These are phyloP conservation scores for Fraxinus ornus DNA, from an alignment of 305 asterid species.

Conservation along the genomic window DNA sequence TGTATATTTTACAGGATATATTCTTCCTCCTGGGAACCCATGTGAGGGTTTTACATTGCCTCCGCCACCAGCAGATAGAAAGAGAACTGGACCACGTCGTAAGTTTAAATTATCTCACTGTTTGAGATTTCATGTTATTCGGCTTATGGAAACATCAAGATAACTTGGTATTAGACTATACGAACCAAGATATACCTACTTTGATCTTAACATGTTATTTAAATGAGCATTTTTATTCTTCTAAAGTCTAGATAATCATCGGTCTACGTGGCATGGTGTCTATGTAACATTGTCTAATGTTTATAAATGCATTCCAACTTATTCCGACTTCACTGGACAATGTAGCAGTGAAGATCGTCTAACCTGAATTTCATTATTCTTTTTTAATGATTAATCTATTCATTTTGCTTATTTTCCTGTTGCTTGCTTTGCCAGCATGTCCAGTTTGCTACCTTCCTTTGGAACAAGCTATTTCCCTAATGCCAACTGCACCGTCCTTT, in stretches of 20 bases:
- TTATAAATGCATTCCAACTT: background rate
- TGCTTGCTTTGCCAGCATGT: conserved; percentile 58
- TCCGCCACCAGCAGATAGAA: conserved; percentile 83
- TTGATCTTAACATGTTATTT: background rate
- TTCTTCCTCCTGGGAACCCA: conserved; percentile 82
- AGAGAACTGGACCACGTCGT: conserved; percentile 87
- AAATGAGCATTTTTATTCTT: background rate
- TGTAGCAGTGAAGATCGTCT: background rate
- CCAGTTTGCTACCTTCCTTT: conserved; percentile 86
- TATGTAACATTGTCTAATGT: background rate
- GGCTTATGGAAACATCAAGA: background rate
- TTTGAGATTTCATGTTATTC: background rate
- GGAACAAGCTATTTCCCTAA: conserved; percentile 60
- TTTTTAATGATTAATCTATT: background rate
- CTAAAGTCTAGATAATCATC: background rate
- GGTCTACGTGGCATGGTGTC: background rate
- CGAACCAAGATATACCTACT: background rate
- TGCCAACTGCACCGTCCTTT: conserved; percentile 69
- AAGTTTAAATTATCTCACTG: conserved; percentile 35
- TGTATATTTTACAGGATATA: conserved; percentile 59
- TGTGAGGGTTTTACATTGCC: conserved; percentile 77
- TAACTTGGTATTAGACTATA: background rate
- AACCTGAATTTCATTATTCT: background rate
- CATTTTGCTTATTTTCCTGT: conserved; percentile 17
- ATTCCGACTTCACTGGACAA: background rate